Percentiles rank a stretch among this genome's conserved stretches.
Evolutionary conservation across 805 yeast species (phyloP).

Genomic region (Danielozyma ontarioensis): DNA sequence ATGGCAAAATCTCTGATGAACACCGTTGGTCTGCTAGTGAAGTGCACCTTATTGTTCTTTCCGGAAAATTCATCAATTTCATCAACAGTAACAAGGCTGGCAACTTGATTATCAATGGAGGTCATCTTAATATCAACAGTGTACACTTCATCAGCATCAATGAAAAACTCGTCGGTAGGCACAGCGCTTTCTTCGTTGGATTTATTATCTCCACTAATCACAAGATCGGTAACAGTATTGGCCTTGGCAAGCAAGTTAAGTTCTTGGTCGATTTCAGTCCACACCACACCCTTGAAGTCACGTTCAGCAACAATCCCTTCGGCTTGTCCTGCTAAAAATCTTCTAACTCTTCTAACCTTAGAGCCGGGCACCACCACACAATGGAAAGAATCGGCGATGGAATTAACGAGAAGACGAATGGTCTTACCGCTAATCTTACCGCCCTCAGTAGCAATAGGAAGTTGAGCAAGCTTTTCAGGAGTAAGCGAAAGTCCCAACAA

Average conservation of each 20-base stretch:
- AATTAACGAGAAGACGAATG: constrained; percentile 73
- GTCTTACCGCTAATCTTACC: constrained; percentile 56
- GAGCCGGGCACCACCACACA: constrained; percentile 91
- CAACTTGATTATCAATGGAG: constrained; percentile 51
- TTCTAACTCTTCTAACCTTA: constrained; percentile 82
- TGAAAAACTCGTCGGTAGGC: constrained; percentile 69
- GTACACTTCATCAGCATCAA: constrained; percentile 81
- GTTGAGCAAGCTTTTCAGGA: constrained; percentile 70
- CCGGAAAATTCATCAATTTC: constrained; percentile 62
- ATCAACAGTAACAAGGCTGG: constrained; percentile 67
- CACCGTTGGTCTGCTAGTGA: constrained; percentile 63
- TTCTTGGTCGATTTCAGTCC: constrained; percentile 84
- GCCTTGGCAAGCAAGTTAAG: constrained; percentile 44
- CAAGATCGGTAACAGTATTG: constrained; percentile 30
- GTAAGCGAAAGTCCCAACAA: constrained; percentile 67
- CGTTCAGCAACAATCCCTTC: constrained; percentile 88
- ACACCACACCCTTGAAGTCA: constrained; percentile 87
- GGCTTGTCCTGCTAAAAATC: constrained; percentile 94
- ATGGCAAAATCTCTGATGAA: constrained; percentile 86
- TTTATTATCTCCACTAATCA: constrained; percentile 29
- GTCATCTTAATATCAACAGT: constrained; percentile 78
- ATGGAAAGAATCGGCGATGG: constrained; percentile 78
- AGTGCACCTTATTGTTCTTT: constrained; percentile 47
- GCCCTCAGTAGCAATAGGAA: constrained; percentile 34
- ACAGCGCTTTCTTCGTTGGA: constrained; percentile 47